Percentiles rank a stretch among this genome's conserved stretches.
phyloP scores from a whole-genome alignment of 78 protist genomes.

The Guillardia theta region DNA sequence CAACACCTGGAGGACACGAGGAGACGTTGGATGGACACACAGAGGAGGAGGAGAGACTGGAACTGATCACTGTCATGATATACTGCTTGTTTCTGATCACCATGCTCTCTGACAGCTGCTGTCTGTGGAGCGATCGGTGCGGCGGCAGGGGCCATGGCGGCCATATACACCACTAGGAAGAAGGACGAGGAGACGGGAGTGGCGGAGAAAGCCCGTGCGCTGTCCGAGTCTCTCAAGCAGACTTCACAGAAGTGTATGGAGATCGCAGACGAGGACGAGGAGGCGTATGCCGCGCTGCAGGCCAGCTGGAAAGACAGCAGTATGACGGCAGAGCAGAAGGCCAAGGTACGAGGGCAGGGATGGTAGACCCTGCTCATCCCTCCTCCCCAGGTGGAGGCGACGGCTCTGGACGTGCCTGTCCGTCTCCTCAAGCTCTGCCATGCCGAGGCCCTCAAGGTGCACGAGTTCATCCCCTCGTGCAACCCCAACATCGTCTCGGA shows the following conservation, averaged over 20 bases:
- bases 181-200: constrained; percentile 41
- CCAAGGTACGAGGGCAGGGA: not conserved
- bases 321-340: constrained; percentile 41
- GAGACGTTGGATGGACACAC: no score
- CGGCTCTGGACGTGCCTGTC: constrained; percentile 30
- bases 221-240: not conserved
- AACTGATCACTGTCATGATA: no score
- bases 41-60: no score
- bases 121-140: constrained; percentile 45
- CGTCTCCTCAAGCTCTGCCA: not conserved
- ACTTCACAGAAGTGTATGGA: not conserved
- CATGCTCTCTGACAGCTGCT: no score
- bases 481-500: constrained; percentile 43
- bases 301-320: constrained; percentile 21
- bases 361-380: not conserved
- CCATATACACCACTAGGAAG: constrained; percentile 43
- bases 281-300: constrained; percentile 46
- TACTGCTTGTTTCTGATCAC: no score
- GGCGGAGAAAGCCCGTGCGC: not conserved
- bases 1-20: no score
- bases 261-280: constrained; percentile 40
- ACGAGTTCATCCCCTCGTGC: constrained; percentile 33
- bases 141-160: constrained; percentile 29
- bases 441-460: not conserved
- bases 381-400: constrained; percentile 25